Evolutionary conservation across 2,329 filamentous ascomycete genomes (phyloP), one percentile per base, ranked within the genome.

Genomic region (Ceratocystis ficicola): DNA sequence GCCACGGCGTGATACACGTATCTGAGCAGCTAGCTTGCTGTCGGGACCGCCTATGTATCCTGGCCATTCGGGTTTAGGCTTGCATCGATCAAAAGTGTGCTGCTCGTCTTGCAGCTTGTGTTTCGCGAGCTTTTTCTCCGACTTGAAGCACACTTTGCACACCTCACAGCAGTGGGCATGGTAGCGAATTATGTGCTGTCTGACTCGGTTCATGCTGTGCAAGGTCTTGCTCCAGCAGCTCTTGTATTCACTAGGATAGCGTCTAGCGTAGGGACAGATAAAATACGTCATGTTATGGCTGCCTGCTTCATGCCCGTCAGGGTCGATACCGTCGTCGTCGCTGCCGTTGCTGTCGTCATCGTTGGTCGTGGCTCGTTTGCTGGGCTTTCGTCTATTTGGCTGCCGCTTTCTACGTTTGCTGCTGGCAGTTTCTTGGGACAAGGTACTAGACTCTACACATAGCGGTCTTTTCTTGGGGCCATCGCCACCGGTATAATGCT

Each of bases 101-200:
- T 36, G 10, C 32, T 36, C 32, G 32, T 12, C 12, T 3, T 36
- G 32, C 8, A 12, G 3, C 32, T 12, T 12, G 32, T 36, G 32
- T 36, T 36, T 36, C 32, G 10, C 22, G 5, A 62, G 59, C 30
- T 62, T 44, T 1, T 6, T 3, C 3, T 44, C 44, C 10, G 28
- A 62, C 6, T 7, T 3, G 20, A 62, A 62, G 17, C 30, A 32
- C 20, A 7, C 4, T 44, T 62, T 62, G 30, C 59, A 62, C 22
- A n/a, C 10, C 1, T 62, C 59, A 1, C 59, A 62, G 25, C 30
- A 62, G 7, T 44, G 41, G 10, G 36, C 6, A 25, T 63, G 61
- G 10, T 5, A 25, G 2, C 61, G 61, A 7, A 22, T 1, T 20
- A 64, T 64, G 44, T 64, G 62, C 25, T 64, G 62, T 44, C 55